These are phyloP conservation scores for Suillus cothurnatus DNA, from an alignment of 768 basidiomycete genomes.

Conservation along the genomic window DNA sequence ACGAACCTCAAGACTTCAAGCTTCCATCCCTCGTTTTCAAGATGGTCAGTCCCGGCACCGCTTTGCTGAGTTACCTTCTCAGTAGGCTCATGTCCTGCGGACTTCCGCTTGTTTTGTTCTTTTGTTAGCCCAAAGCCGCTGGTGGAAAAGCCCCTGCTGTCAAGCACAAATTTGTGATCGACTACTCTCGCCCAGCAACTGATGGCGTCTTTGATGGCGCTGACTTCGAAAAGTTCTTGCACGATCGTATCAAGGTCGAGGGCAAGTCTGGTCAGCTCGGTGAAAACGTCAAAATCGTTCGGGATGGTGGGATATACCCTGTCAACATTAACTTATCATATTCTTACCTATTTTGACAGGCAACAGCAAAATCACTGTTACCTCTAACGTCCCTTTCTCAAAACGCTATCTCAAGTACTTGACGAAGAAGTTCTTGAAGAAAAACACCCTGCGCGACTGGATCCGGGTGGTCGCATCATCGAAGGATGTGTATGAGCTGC, in stretches of 20 bases:
- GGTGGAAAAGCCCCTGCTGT: slow-evolving; percentile 51
- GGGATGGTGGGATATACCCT: slow-evolving; percentile 64
- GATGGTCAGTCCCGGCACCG: slow-evolving; percentile 77
- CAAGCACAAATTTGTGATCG: slow-evolving; percentile 82
- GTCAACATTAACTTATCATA: neutral
- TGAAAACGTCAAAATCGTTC: slow-evolving; percentile 83
- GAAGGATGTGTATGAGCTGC: slow-evolving; percentile 92
- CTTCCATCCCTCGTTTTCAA: slow-evolving; percentile 35
- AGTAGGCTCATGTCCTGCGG: slow-evolving; percentile 75
- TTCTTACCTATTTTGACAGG: slow-evolving; percentile 41
- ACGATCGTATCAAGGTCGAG: slow-evolving; percentile 93
- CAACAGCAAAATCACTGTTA: slow-evolving; percentile 81
- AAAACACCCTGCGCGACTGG: slow-evolving; percentile 95
- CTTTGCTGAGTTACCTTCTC: slow-evolving; percentile 93
- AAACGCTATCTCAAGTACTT: slow-evolving; percentile 99
- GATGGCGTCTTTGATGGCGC: slow-evolving; percentile 64
- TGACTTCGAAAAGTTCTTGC: slow-evolving; percentile 84
- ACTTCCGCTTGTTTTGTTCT: slow-evolving; percentile 29
- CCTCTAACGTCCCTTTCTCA: slow-evolving; percentile 87
- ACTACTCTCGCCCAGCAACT: slow-evolving; percentile 81
- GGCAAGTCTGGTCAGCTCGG: slow-evolving; percentile 91
- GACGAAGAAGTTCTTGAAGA: slow-evolving; percentile 99
- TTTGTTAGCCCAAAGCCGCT: slow-evolving; percentile 59
- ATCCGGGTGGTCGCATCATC: slow-evolving; percentile 91
- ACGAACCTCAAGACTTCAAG: slow-evolving; percentile 30